Percentiles rank a stretch among this genome's conserved stretches.
Evolutionary conservation across 2,329 filamentous ascomycete species (phyloP).

Genomic region (Ascochyta pisi): DNA sequence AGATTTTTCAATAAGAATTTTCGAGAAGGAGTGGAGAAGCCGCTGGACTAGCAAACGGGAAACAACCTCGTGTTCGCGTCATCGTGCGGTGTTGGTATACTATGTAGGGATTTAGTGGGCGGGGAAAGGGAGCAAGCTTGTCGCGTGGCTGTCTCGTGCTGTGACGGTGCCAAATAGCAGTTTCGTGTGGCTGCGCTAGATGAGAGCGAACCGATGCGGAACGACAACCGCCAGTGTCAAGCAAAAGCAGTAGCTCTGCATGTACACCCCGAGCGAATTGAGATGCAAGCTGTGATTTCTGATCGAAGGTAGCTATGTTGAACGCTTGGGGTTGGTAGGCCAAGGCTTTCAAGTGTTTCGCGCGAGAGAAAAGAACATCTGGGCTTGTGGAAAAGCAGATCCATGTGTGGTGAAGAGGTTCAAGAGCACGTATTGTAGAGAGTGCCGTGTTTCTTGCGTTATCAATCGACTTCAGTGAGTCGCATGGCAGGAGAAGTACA

Average conservation of each 20-base stretch:
- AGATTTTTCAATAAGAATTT: neutral
- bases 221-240: neutral
- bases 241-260: neutral
- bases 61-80: constrained; percentile 1
- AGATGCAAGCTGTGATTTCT: neutral
- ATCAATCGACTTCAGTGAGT: neutral
- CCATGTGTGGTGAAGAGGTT: neutral
- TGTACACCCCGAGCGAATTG: neutral
- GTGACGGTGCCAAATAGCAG: constrained; percentile 11
- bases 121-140: constrained; percentile 1
- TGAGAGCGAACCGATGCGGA: neutral
- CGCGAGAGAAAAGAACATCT: neutral
- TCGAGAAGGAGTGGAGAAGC: constrained; percentile 16
- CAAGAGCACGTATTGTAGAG: neutral
- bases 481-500: neutral
- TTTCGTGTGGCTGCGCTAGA: constrained; percentile 16
- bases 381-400: neutral
- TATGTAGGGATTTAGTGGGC: constrained; percentile 3
- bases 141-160: constrained; percentile 9
- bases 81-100: constrained; percentile 3
- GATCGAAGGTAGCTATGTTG: neutral
- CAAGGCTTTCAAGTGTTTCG: neutral
- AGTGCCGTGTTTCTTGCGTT: neutral
- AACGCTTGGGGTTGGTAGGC: neutral
- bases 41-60: neutral